These are phyloP conservation scores for Endocarpon pusillum DNA, from an alignment of 495 filamentous ascomycete genomes.

Conservation along the genomic window DNA sequence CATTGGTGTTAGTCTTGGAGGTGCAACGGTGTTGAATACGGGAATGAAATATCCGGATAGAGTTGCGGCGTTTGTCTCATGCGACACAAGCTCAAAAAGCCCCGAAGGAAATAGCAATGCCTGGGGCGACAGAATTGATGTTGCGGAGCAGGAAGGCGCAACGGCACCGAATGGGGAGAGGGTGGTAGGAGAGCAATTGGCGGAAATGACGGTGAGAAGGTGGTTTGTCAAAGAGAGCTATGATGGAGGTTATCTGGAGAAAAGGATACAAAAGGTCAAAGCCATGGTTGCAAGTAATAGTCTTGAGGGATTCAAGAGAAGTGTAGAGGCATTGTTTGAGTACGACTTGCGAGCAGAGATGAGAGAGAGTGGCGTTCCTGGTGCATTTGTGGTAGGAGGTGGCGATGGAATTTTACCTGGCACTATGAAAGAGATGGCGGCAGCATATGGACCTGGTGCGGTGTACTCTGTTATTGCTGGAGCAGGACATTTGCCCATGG, in stretches of 20 bases:
- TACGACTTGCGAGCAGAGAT: conserved; percentile 56
- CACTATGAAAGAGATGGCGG: conserved; percentile 59
- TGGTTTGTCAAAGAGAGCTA: conserved; percentile 57
- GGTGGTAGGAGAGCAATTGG: conserved; percentile 40
- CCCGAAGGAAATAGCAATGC: conserved; percentile 53
- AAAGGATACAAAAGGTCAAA: conserved; percentile 34
- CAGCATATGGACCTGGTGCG: conserved; percentile 31
- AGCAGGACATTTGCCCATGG: conserved; percentile 72
- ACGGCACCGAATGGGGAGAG: conserved; percentile 30
- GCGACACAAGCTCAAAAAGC: conserved; percentile 56
- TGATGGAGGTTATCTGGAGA: conserved; percentile 23
- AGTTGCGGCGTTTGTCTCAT: conserved; percentile 46
- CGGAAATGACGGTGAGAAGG: conserved; percentile 46
- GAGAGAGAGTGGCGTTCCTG: conserved; percentile 37
- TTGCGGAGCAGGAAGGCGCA: conserved; percentile 42
- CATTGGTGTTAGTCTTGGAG: conserved; percentile 63
- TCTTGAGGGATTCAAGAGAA: conserved; percentile 49
- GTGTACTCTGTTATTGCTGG: conserved; percentile 42
- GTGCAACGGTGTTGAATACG: conserved; percentile 54
- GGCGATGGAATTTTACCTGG: conserved; percentile 58
- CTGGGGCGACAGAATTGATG: conserved; percentile 57
- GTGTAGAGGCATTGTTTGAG: conserved; percentile 54
- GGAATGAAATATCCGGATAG: conserved; percentile 45
- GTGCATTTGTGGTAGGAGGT: conserved; percentile 49
- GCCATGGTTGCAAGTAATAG: conserved; percentile 45